Percentiles rank a stretch among this genome's conserved stretches.
phyloP scores from a whole-genome alignment of 1,284 basidiomycete species.

The Ustilago curta region DNA sequence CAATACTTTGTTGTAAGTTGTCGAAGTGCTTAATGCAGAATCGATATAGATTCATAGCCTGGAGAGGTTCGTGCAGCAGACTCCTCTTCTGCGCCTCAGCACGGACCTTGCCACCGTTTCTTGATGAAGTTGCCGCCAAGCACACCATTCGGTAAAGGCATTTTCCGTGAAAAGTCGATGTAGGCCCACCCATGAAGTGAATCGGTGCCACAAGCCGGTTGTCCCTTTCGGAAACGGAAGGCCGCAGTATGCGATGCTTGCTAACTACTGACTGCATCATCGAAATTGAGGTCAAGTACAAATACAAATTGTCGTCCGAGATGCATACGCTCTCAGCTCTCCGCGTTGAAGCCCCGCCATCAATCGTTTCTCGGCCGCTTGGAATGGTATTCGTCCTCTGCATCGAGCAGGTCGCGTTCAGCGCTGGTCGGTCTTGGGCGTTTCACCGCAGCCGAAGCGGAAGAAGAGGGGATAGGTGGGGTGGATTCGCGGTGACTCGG shows the following conservation, averaged over 20 bases:
- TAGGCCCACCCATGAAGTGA: no score
- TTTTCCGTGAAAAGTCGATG: no score
- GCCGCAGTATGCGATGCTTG: neutral
- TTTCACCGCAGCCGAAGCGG: conserved; percentile 18
- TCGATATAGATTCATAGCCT: no score
- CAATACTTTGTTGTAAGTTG: no score
- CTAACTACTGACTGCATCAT: neutral
- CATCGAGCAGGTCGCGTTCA: conserved; percentile 33
- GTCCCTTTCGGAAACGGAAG: neutral
- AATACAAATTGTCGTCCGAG: conserved; percentile 10
- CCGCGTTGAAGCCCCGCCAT: neutral
- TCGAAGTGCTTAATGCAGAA: no score
- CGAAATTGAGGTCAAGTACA: conserved; percentile 7
- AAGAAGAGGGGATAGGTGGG: conserved; percentile 14
- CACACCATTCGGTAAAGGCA: no score
- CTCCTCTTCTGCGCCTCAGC: no score
- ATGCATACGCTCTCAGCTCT: neutral
- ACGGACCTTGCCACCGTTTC: no score
- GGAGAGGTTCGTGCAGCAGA: no score
- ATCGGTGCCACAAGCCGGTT: no score
- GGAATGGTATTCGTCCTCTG: conserved; percentile 18
- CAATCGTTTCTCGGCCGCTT: conserved; percentile 45
- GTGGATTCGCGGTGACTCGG: conserved; percentile 23
- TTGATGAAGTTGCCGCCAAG: no score
- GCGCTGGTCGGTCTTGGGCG: conserved; percentile 29